Conservation (phyloP, 345 rosid species). For the Eutrema yunnanense region DNA sequence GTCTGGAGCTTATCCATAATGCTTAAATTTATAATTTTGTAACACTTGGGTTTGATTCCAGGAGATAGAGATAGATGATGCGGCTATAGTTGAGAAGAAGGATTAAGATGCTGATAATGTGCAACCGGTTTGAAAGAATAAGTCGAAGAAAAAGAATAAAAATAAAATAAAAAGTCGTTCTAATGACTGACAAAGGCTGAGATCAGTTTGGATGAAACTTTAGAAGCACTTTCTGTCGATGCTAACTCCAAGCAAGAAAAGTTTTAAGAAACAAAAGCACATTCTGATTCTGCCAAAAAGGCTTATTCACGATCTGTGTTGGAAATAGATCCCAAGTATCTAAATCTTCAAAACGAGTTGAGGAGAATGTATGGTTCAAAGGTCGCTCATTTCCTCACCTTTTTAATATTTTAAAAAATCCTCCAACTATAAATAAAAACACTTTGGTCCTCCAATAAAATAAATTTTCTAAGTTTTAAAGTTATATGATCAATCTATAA, state of each 20-base stretch:
- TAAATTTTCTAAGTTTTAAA: too few relatives aligned
- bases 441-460: too few relatives aligned
- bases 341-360: too few relatives aligned
- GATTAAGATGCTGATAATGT: neutral
- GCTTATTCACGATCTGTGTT: too few relatives aligned
- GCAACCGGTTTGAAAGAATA: slow-evolving; percentile 18
- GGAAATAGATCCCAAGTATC: too few relatives aligned
- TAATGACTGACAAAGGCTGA: slow-evolving; percentile 30
- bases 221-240: slow-evolving; percentile 44
- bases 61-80: slow-evolving; percentile 39
- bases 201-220: slow-evolving; percentile 34
- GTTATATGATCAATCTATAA: too few relatives aligned
- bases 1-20: neutral
- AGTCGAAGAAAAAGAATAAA: slow-evolving; percentile 83
- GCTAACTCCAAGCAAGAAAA: slow-evolving; percentile 25
- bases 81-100: slow-evolving; percentile 25
- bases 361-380: too few relatives aligned
- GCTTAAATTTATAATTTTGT: neutral
- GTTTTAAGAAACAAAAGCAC: slow-evolving; percentile 30
- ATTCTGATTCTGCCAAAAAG: too few relatives aligned
- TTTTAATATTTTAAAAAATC: too few relatives aligned
- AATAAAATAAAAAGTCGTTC: slow-evolving; percentile 54
- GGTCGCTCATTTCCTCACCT: too few relatives aligned
- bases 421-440: too few relatives aligned
- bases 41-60: slow-evolving; percentile 26